Percentiles rank a stretch among this genome's conserved stretches.
phyloP scores from a whole-genome alignment of 495 filamentous ascomycete genomes.

The Penicillium roqueforti region DNA sequence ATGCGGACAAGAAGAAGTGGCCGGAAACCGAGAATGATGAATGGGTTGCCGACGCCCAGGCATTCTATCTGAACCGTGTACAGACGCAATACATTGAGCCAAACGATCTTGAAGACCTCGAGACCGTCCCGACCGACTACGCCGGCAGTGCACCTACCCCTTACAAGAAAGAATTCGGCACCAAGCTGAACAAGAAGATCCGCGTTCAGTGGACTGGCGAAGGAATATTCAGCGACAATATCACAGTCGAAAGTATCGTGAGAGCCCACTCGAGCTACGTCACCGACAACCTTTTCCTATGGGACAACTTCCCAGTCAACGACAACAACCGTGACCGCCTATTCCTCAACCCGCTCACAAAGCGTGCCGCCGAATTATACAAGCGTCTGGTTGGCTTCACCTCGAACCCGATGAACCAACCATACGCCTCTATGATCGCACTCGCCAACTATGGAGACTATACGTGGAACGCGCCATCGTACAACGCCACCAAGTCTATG shows the following conservation, averaged over 20 bases:
- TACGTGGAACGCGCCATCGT: conserved; percentile 13
- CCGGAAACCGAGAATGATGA: neutral
- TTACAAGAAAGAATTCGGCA: conserved; percentile 18
- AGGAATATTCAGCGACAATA: conserved; percentile 17
- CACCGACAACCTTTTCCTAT: conserved; percentile 15
- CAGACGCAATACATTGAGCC: conserved; percentile 11
- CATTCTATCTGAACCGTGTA: conserved; percentile 16
- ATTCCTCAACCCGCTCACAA: conserved; percentile 15
- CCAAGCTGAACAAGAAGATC: conserved; percentile 16
- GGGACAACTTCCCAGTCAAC: conserved; percentile 20
- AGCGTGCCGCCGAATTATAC: conserved; percentile 9
- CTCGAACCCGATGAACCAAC: conserved; percentile 15
- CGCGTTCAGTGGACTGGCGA: conserved; percentile 19
- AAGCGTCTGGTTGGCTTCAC: conserved; percentile 17
- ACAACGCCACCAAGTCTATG: conserved; percentile 10
- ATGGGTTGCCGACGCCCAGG: conserved; percentile 15
- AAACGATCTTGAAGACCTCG: conserved; percentile 12
- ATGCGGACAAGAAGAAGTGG: conserved; percentile 11
- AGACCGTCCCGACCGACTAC: conserved; percentile 17
- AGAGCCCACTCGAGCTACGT: conserved; percentile 10
- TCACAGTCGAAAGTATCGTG: conserved; percentile 13
- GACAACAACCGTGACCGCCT: conserved; percentile 14
- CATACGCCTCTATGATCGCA: conserved; percentile 14
- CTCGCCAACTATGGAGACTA: conserved; percentile 17
- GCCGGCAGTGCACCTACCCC: conserved; percentile 12